Evolutionary conservation across 305 asterid genomes (phyloP), one percentile per base, ranked within the genome.

Genomic region (Fraxinus baroniana): DNA sequence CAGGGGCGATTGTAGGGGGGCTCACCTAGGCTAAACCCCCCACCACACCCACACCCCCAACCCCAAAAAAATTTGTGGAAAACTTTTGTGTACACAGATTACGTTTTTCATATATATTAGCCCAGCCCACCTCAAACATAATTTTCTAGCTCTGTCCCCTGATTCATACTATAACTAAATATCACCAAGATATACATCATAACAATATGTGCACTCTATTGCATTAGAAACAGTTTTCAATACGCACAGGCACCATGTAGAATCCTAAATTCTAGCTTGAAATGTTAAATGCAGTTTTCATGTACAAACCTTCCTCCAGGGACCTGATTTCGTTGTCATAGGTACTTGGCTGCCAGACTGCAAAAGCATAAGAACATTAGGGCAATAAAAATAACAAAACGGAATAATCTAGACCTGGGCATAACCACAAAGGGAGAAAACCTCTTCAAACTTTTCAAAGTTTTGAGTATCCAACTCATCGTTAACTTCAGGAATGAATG

Each of bases 381-480:
- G 76, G 24, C 41, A 70, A 44, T 84, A 79, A 77, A 55, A 82
- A 52, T 33, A 79, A 32, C 15, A 76, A 83, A 82, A 60, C 60
- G 41, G 76, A 57, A 64, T 36, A 71, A 36, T 20, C 72, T 80
- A 78, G 76, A 80, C 78, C 41, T 20, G 79, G 35, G 86, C 64
- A 78, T 26, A 81, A 84, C 76, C 55, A 57, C 30, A 76, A 80
- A 86, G 41, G 74, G 80, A 77, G 52, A 80, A 81, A 79, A 94
- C 98, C 98, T 94, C 98, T 78, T 92, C 98, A 82, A 94, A 94
- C 89, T 94, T 94, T 88, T 94, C 97, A 79, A 94, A 94, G 88
- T 94, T 94, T 86, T 93, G 98, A 70, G 98, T 94, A 87, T 94
- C 98, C 88, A 94, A 83, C 87, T 94, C 98, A 85, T 89, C 97